These are phyloP conservation scores for Stentor roeselii DNA, from an alignment of 73 alveolate species.

Conservation along the genomic window DNA sequence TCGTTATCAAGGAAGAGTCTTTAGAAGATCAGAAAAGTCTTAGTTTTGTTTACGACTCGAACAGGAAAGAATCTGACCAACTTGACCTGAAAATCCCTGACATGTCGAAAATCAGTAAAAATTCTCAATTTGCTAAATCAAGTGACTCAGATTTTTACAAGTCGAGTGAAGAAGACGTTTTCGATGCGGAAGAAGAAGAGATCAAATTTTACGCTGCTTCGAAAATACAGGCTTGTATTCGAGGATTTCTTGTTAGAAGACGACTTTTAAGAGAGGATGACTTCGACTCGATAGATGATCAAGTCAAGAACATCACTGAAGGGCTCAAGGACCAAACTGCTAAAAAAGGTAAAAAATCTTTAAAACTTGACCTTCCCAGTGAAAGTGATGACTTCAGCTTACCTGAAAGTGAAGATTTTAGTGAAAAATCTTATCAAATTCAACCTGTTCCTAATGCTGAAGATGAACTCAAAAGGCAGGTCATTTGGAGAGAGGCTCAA, in stretches of 20 bases:
- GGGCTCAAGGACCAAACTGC: background rate
- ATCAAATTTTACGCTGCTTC: background rate
- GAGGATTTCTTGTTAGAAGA: slow-evolving; percentile 8
- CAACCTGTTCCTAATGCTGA: background rate
- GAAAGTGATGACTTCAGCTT: too few relatives aligned
- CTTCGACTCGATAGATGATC: background rate
- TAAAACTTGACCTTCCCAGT: too few relatives aligned
- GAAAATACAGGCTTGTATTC: slow-evolving; percentile 2
- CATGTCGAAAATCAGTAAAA: background rate
- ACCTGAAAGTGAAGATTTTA: too few relatives aligned
- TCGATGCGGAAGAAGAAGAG: background rate
- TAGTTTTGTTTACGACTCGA: background rate
- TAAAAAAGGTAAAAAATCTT: background rate
- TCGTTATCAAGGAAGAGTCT: background rate
- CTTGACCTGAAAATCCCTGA: background rate
- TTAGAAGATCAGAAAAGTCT: background rate
- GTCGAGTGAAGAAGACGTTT: background rate
- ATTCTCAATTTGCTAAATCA: background rate
- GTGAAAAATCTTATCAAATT: background rate
- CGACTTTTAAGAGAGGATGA: background rate
- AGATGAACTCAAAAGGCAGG: background rate
- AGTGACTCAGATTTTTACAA: background rate
- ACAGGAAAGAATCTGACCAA: background rate
- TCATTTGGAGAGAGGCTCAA: background rate
- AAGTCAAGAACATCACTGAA: background rate